Evolutionary conservation across 441 rosid genomes (phyloP).

Genomic region (Adansonia madagascariensis): DNA sequence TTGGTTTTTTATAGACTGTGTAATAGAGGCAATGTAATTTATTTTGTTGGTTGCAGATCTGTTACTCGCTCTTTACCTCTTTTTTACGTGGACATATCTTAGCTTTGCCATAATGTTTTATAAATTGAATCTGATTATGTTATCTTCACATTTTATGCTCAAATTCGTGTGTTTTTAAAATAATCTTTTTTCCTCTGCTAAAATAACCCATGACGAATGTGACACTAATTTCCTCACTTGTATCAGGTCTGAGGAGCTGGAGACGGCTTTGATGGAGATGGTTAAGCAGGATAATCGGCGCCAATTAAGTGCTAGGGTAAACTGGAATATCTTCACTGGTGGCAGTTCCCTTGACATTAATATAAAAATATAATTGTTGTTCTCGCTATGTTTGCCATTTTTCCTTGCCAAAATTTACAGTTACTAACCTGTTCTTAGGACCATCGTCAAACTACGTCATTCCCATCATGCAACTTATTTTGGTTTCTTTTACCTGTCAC

Average conservation of each 20-base stretch:
- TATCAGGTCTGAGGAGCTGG: conserved; percentile 93
- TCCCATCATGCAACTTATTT: conserved; percentile 5
- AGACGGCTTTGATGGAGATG: conserved; percentile 99
- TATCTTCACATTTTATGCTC: conserved; percentile 6
- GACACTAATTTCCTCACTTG: conserved; percentile 25
- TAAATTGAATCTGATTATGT: not conserved
- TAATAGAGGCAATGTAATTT: not conserved
- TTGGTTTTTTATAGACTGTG: conserved; percentile 17
- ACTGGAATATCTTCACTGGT: conserved; percentile 19
- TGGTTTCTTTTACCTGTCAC: conserved; percentile 2
- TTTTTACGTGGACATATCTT: not conserved
- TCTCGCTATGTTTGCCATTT: not conserved
- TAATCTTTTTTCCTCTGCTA: not conserved
- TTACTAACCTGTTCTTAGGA: conserved; percentile 6
- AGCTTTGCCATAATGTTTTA: conserved; percentile 4
- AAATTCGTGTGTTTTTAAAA: not conserved
- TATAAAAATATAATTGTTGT: not conserved
- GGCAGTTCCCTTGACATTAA: conserved; percentile 6
- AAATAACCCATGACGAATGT: conserved; percentile 13
- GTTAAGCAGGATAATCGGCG: conserved; percentile 94
- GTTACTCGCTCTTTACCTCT: not conserved
- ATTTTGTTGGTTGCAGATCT: conserved; percentile 1
- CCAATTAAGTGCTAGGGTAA: conserved; percentile 89
- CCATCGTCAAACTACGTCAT: conserved; percentile 2
- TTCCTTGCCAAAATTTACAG: not conserved